These are phyloP conservation scores for Phytophthora citricola DNA, from an alignment of 352 stramenopile species.

Conservation along the genomic window DNA sequence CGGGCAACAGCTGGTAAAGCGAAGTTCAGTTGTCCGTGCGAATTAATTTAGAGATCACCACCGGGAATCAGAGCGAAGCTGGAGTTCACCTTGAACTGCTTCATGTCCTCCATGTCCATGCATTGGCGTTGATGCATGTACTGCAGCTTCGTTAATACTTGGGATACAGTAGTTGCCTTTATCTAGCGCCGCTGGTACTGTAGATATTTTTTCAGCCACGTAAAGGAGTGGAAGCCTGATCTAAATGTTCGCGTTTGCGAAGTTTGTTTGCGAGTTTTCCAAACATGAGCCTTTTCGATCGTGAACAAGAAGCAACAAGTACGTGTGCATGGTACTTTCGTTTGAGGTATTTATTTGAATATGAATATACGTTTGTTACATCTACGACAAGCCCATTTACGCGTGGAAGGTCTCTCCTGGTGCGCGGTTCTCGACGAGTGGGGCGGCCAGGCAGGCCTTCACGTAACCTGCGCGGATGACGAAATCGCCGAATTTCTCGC, in stretches of 20 bases:
- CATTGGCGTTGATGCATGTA: no score
- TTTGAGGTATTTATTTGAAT: slow-evolving; percentile 19
- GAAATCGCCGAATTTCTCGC: slow-evolving; percentile 88
- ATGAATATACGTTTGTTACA: slow-evolving; percentile 20
- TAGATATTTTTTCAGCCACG: no score
- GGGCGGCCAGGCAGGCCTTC: slow-evolving; percentile 67
- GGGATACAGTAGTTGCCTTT: no score
- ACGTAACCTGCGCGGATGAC: slow-evolving; percentile 81
- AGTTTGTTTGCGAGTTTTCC: no score
- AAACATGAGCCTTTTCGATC: no score
- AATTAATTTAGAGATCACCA: neutral
- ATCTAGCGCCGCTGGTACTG: no score
- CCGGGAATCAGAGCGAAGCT: no score
- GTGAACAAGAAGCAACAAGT: neutral
- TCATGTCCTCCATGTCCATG: no score
- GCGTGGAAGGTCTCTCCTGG: slow-evolving; percentile 76
- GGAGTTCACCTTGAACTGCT: no score
- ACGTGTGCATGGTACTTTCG: neutral
- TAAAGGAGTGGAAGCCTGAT: neutral
- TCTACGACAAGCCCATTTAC: slow-evolving; percentile 18
- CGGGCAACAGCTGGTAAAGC: slow-evolving; percentile 25
- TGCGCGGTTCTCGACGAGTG: slow-evolving; percentile 66
- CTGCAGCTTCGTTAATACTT: no score
- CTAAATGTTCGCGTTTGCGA: no score
- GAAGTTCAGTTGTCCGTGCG: slow-evolving; percentile 21